phyloP scores from a whole-genome alignment of 495 filamentous ascomycete genomes.

The Trichoderma asperelloides region DNA sequence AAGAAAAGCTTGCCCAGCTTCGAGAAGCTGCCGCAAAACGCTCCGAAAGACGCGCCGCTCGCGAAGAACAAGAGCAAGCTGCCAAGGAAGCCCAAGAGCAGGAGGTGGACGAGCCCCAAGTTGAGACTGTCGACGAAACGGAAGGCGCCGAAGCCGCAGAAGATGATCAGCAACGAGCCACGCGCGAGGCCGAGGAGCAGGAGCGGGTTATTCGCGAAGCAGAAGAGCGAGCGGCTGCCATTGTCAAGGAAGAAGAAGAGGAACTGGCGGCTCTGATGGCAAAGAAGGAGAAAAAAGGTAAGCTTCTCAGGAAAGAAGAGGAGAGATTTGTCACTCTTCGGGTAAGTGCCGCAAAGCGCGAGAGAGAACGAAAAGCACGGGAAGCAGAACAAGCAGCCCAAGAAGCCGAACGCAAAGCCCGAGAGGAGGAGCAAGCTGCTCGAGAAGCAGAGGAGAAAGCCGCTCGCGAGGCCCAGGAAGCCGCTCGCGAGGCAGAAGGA shows the following conservation, averaged over 20 bases:
- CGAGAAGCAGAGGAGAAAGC: constrained; percentile 16
- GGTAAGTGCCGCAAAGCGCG: not conserved
- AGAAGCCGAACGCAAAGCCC: constrained; percentile 10
- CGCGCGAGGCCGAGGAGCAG: constrained; percentile 22
- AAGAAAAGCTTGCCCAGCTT: constrained; percentile 29
- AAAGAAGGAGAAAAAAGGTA: constrained; percentile 30
- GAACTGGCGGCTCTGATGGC: constrained; percentile 19
- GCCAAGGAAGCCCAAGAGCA: not conserved
- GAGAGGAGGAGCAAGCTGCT: constrained; percentile 7
- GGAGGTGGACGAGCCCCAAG: not conserved
- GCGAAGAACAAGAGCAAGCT: constrained; percentile 1
- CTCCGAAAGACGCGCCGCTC: constrained; percentile 7
- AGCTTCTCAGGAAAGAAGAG: not conserved
- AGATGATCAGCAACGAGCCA: constrained; percentile 17
- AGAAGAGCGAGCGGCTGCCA: constrained; percentile 7
- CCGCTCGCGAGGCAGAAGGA: constrained; percentile 10
- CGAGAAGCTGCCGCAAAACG: constrained; percentile 23
- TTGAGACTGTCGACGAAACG: not conserved
- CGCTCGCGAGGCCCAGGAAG: not conserved
- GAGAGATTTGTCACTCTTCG: not conserved
- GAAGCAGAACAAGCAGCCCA: constrained; percentile 6
- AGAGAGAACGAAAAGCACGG: not conserved
- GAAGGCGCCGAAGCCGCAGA: not conserved
- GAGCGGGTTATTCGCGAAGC: constrained; percentile 15
- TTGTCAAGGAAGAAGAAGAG: constrained; percentile 16